Base-by-base conservation (phyloP, 352 stramenopile species). In the Phytophthora meadii region DNA sequence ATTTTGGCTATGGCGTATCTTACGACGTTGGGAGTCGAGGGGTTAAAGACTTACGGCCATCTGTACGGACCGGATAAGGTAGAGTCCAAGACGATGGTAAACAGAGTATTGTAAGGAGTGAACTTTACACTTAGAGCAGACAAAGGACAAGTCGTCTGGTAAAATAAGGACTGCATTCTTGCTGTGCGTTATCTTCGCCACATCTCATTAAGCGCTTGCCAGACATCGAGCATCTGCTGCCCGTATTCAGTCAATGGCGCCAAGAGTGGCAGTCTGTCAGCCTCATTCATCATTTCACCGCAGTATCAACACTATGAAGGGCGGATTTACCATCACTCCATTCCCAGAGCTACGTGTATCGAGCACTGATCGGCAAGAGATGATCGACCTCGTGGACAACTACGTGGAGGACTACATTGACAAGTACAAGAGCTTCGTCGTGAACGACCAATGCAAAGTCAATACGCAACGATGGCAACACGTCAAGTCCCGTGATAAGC, bases 331-430 rank as follows among this genome's bases (percentile, higher is more conserved):
- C 41, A 44, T 51, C 28, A 51, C 22, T 8, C 25, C 54, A 15
- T 46, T 61, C 22, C 41, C 17, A 45, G 41, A 25, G 4, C 34
- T 61, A 28, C 41, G 41, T 14, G 39, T 59, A 22, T 59, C 52
- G 2, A 55, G 25, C 2, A 28, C 11, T 7, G 59, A 67, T 27
- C 49, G 59, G 15, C 22, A 25, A 8, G 34, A 61, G 5, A 22
- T 67, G 40, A 45, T 67, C 8, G 14, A 55, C 42, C 49, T 67
- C 2, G 50, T 51, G 10, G 41, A 60, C 6, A 15, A 19, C 4
- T 60, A 61, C 36, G 51, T 67, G 9, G 28, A 65, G 4, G 49
- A 67, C 6, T 61, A 67, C 41, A 59, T 70, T 30, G 30, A 52
- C 17, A 61, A 58, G 37, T 48, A 58, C 36, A 44, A 50, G 34